Conservation (phyloP, 495 filamentous ascomycete genomes). For the Aspergillus nidulans region DNA sequence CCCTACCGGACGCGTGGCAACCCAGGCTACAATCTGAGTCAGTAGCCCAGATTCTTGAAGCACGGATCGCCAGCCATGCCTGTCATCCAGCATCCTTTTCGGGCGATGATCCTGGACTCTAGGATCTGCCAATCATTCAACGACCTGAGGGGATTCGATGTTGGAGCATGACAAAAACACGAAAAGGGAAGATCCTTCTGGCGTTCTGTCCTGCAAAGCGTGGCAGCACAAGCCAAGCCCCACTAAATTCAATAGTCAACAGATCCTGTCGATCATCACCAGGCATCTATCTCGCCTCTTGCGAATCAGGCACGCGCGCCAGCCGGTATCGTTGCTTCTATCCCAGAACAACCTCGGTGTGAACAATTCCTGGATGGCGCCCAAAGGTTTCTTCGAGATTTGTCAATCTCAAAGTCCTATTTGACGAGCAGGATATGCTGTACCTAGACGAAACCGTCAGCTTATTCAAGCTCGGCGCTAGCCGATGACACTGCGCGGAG, state of each 20-base stretch:
- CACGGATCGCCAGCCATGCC: conserved; percentile 14
- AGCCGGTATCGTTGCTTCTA: neutral
- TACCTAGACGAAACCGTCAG: conserved; percentile 1
- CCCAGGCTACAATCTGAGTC: neutral
- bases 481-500: conserved; percentile 17
- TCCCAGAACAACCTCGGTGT: neutral
- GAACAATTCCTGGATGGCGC: neutral
- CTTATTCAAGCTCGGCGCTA: conserved; percentile 14
- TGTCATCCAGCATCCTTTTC: conserved; percentile 11
- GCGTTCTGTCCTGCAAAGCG: conserved; percentile 17
- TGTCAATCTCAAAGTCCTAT: conserved; percentile 6
- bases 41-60: neutral
- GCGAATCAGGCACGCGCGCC: neutral
- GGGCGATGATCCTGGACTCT: neutral
- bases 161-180: conserved; percentile 5
- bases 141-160: neutral
- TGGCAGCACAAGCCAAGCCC: conserved; percentile 37
- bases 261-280: conserved; percentile 43
- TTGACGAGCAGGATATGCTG: neutral
- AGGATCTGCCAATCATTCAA: conserved; percentile 4
- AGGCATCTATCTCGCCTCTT: conserved; percentile 26
- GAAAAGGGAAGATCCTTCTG: conserved; percentile 3
- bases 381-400: neutral
- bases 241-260: conserved; percentile 46
- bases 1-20: neutral